phyloP scores from a whole-genome alignment of 2,329 filamentous ascomycete species.

The Claviceps digitariae region DNA sequence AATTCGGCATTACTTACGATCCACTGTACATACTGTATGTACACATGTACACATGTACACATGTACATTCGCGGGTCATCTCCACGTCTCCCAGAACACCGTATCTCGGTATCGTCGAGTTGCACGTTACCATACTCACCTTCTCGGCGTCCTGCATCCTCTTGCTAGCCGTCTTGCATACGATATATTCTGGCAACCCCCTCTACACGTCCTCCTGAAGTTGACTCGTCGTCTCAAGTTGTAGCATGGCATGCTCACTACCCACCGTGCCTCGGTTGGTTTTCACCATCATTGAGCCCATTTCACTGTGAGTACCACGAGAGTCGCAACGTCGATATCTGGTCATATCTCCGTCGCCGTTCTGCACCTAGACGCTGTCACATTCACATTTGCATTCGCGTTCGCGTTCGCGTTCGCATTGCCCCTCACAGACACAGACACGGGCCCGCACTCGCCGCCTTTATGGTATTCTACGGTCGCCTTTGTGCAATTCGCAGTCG shows the following conservation, averaged over 20 bases:
- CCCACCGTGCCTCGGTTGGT: slow-evolving; percentile 50
- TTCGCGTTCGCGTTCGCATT: no score
- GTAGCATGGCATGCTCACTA: slow-evolving; percentile 45
- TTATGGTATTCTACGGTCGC: neutral
- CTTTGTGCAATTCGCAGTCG: neutral
- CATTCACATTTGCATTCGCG: neutral
- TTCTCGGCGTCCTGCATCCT: neutral
- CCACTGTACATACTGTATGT: no score
- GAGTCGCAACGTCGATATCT: neutral
- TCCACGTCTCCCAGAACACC: neutral
- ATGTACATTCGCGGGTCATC: no score
- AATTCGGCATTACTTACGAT: no score
- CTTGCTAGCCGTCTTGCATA: neutral
- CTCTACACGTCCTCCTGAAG: neutral
- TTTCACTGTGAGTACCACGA: slow-evolving; percentile 44
- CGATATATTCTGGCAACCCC: neutral
- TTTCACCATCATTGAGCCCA: slow-evolving; percentile 55
- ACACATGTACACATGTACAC: no score
- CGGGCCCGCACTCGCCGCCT: neutral
- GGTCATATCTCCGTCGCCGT: slow-evolving; percentile 2
- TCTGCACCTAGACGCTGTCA: neutral
- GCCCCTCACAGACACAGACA: neutral
- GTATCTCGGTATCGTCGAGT: neutral
- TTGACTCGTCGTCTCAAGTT: neutral
- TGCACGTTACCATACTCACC: neutral